Evolutionary conservation across 495 filamentous ascomycete genomes (phyloP).

Genomic region (Xylaria castorea): DNA sequence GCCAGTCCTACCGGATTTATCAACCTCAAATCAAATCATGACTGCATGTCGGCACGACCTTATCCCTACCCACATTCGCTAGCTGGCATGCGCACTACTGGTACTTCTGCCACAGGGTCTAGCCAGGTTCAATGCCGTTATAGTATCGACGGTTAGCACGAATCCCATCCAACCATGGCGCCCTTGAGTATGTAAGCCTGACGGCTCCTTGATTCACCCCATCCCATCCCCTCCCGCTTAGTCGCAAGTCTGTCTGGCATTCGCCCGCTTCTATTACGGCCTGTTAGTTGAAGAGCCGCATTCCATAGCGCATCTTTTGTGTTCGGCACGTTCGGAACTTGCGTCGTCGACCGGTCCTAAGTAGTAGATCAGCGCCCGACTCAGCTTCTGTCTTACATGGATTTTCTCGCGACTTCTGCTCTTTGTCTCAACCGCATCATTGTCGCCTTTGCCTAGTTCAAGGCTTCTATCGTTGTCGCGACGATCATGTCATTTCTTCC

Average conservation of each 20-base stretch:
- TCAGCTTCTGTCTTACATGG: background rate
- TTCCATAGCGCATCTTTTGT: background rate
- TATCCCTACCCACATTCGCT: conserved; percentile 31
- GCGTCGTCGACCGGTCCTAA: background rate
- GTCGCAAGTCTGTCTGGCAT: background rate
- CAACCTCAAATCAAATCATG: conserved; percentile 30
- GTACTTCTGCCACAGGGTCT: conserved; percentile 25
- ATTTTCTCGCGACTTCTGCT: background rate
- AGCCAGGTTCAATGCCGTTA: conserved; percentile 38
- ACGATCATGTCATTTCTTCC: conserved; percentile 20
- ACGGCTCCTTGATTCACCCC: conserved; percentile 3
- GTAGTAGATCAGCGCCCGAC: background rate
- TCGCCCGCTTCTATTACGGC: background rate
- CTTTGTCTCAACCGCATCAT: background rate
- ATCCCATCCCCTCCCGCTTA: background rate
- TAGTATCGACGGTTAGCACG: conserved; percentile 28
- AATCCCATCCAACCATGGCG: conserved; percentile 33
- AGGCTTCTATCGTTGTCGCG: background rate
- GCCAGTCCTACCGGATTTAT: conserved; percentile 5
- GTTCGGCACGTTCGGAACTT: conserved; percentile 2
- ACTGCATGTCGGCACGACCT: conserved; percentile 38
- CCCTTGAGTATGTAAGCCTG: conserved; percentile 44
- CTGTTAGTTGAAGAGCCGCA: background rate
- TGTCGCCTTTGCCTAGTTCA: conserved; percentile 2
- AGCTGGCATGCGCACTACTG: conserved; percentile 35